Evolutionary conservation across 768 basidiomycete genomes (phyloP).

Genomic region (Saitozyma podzolica): DNA sequence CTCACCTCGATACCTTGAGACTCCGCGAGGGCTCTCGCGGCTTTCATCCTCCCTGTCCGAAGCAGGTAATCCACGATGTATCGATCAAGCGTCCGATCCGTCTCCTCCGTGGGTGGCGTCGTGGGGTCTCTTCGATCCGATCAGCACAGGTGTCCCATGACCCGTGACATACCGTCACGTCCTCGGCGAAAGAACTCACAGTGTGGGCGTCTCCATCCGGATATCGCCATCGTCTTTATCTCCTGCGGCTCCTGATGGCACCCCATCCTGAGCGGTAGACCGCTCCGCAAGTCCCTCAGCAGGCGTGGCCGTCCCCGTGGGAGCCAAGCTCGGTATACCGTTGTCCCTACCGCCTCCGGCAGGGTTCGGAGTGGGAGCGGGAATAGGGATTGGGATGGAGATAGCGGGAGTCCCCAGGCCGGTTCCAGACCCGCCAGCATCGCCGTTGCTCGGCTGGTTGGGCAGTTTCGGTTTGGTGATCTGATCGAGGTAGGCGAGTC

Average conservation of each 20-base stretch:
- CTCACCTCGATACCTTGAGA: slow-evolving; percentile 77
- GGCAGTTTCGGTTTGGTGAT: not conserved
- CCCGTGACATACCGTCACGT: not conserved
- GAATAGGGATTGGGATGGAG: no score
- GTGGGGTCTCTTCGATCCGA: not conserved
- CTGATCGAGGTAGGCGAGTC: slow-evolving; percentile 30
- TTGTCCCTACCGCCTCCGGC: no score
- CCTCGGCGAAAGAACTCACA: not conserved
- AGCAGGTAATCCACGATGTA: slow-evolving; percentile 94
- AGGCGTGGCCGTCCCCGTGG: no score
- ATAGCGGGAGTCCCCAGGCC: no score
- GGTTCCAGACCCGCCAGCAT: not conserved
- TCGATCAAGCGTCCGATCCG: slow-evolving; percentile 61
- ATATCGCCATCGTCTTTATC: not conserved
- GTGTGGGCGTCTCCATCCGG: not conserved
- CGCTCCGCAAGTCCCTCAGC: no score
- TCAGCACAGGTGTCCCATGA: not conserved
- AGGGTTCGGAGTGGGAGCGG: no score
- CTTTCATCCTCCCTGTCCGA: slow-evolving; percentile 71
- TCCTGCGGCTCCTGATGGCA: no score
- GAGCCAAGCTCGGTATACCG: no score
- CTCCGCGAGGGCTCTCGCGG: slow-evolving; percentile 73
- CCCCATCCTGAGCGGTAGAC: no score
- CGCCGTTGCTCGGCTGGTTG: not conserved
- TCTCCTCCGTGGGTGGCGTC: not conserved